Evolutionary conservation across 768 basidiomycete species (phyloP), one percentile per base, ranked within the genome.

Genomic region (Boletus vermiculosoides): DNA sequence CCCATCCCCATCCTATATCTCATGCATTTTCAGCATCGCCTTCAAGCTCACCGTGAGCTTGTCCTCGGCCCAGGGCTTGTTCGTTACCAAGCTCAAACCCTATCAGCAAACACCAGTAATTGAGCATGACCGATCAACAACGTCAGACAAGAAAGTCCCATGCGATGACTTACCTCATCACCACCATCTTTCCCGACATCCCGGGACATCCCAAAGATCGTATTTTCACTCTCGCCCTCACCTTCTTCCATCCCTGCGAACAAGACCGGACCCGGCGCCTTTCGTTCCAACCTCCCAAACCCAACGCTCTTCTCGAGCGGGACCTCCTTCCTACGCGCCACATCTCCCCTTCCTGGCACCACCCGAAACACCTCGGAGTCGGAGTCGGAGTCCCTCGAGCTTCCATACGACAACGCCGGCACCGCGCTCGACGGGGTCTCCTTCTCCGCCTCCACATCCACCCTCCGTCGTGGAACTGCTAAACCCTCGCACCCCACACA

Each of bases 341-440:
- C n/a, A 5, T 7, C 25, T 1, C 37, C 30, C 22, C 44, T 41
- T 10, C 40, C 18, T 2, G 51, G 22, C 7, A 41, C 52, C 23
- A 50, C 34, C n/a, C 13, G 45, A 16, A 54, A 51, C 13, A 37
- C 20, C 46, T 66, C 61, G 3, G 42, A 45, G 5, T 46, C 64
- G 0, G 50, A 40, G 23, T 58, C 60, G 2, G 63, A 63, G 5
- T 41, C 56, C 1, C 52, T 52, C 5, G 62, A 71, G 34, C 52
- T 61, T 25, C 52, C 55, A 45, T 54, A 46, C 2, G 67, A 51
- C 33, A 56, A 33, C 39, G 23, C 50, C 1, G 63, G 64, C 13
- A 51, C 56, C 11, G 31, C 28, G 22, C 50, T 50, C 18, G 2
- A 16, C 45, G 20, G 10, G 15, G 23, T 4, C 41, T 5, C 10